Conservation (phyloP, 805 yeast genomes). For the Cyberlindnera veronae region DNA sequence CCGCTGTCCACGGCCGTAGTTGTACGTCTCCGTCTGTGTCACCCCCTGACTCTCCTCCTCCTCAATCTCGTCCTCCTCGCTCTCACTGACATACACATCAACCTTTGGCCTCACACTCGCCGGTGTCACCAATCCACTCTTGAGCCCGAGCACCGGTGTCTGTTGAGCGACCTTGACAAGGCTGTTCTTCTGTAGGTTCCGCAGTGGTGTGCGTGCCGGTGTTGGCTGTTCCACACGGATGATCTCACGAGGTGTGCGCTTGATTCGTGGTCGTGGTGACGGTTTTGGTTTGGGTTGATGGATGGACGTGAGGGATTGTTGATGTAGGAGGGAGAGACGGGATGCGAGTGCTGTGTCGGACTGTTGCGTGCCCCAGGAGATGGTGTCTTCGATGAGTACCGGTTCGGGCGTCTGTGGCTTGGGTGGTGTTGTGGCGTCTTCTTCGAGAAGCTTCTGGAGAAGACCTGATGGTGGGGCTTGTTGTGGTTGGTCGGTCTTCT, state of each 20-base stretch:
- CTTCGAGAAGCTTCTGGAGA: conserved; percentile 5
- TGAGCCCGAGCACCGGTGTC: conserved; percentile 1
- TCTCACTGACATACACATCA: conserved; percentile 10
- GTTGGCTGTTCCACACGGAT: conserved; percentile 11
- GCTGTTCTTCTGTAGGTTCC: conserved; percentile 5
- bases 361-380: conserved; percentile 14
- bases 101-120: conserved; percentile 3
- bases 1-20: conserved; percentile 14
- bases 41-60: conserved; percentile 1
- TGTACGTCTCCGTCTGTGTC: conserved; percentile 21
- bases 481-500: neutral
- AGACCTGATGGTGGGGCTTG: neutral
- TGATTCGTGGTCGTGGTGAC: conserved; percentile 9
- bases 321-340: neutral
- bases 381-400: neutral
- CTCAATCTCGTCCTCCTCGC: conserved; percentile 12
- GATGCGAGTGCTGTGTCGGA: neutral
- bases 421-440: too few species aligned
- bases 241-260: conserved; percentile 1
- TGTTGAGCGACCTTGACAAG: conserved; percentile 1
- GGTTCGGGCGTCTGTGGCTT: neutral
- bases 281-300: neutral
- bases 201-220: conserved; percentile 8
- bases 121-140: too few species aligned
- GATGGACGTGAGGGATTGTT: neutral